These are phyloP conservation scores for Pythium biforme DNA, from an alignment of 352 stramenopile species.

Conservation along the genomic window DNA sequence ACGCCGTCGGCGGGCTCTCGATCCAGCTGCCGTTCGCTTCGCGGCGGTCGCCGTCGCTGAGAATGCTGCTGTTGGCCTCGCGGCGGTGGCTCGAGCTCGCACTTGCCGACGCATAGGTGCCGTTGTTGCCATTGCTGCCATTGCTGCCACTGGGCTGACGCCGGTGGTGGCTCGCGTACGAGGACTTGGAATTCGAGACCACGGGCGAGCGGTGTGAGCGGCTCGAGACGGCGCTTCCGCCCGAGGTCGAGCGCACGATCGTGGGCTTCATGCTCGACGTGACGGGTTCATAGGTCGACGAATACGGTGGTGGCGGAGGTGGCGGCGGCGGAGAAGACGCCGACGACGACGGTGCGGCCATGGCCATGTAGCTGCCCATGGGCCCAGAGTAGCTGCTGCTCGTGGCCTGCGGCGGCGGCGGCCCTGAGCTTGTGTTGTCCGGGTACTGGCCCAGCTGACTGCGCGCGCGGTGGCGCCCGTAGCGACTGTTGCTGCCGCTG, in stretches of 20 bases:
- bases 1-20: conserved; percentile 24
- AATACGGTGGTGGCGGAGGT: conserved; percentile 20
- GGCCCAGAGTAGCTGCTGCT: conserved; percentile 6
- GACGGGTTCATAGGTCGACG: conserved; percentile 17
- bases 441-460: conserved; percentile 24
- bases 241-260: conserved; percentile 22
- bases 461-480: conserved; percentile 27
- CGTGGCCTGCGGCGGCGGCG: not conserved
- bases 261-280: conserved; percentile 19
- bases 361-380: conserved; percentile 7
- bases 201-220: conserved; percentile 21
- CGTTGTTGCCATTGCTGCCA: not conserved
- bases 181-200: not conserved
- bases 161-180: conserved; percentile 1
- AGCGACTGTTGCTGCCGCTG: conserved; percentile 27
- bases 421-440: conserved; percentile 4
- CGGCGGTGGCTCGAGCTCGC: conserved; percentile 14
- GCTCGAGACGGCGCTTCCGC: conserved; percentile 13
- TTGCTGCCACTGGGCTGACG: conserved; percentile 10
- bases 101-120: not conserved
- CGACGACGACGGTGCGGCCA: not conserved
- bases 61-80: conserved; percentile 16
- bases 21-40: conserved; percentile 15
- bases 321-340: conserved; percentile 17
- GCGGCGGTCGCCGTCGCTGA: conserved; percentile 22